Percentiles rank a stretch among this genome's conserved stretches.
Conservation (phyloP, 208 protist genomes). For the Trypanosoma scelopori region DNA sequence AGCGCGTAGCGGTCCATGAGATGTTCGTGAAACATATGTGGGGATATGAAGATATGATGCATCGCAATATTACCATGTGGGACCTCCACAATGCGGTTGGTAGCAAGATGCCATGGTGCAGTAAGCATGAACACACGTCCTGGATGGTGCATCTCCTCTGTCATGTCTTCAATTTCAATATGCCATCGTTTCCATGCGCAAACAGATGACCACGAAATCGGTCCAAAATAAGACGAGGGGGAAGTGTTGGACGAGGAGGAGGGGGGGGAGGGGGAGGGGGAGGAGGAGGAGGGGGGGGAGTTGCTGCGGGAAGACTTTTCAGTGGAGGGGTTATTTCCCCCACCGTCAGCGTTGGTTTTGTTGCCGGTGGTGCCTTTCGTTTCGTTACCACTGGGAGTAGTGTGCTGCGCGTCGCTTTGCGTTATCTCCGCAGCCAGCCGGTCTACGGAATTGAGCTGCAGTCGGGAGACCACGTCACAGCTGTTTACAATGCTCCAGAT, state of each 20-base stretch:
- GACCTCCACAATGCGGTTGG: conserved; percentile 57
- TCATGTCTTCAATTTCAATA: conserved; percentile 25
- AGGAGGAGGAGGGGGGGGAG: no score
- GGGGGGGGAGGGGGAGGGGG: no score
- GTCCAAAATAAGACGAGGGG: no score
- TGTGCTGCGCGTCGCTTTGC: not conserved
- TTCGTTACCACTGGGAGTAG: not conserved
- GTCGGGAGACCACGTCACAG: conserved; percentile 51
- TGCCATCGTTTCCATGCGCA: not conserved
- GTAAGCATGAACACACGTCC: conserved; percentile 60
- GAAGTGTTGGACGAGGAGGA: no score
- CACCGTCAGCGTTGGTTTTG: not conserved
- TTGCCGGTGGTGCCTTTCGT: not conserved
- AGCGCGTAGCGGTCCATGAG: conserved; percentile 45
- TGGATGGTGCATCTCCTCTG: conserved; percentile 57
- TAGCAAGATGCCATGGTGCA: conserved; percentile 33
- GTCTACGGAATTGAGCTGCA: conserved; percentile 72
- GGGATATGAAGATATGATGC: conserved; percentile 58
- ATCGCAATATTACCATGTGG: conserved; percentile 49
- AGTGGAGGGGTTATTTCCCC: not conserved
- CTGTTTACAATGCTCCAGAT: conserved; percentile 60
- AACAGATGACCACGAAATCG: no score
- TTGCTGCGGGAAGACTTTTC: no score
- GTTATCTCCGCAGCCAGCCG: conserved; percentile 29
- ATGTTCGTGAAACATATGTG: conserved; percentile 48